These are phyloP conservation scores for Durio zibethinus DNA, from an alignment of 345 rosid genomes.

Conservation along the genomic window DNA sequence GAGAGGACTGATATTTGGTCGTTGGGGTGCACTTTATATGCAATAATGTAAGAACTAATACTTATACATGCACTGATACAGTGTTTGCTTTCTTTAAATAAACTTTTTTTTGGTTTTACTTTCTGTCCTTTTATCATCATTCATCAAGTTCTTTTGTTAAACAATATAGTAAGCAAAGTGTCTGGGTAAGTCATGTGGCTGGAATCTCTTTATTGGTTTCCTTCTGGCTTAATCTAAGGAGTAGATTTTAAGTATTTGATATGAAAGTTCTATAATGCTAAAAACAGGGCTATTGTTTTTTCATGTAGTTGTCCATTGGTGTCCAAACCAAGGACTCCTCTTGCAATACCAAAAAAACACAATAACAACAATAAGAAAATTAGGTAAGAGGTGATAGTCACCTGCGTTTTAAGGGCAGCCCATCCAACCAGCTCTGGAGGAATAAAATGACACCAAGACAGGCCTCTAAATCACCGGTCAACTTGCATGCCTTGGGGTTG, in stretches of 20 bases:
- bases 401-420: not conserved
- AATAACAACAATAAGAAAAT: not conserved
- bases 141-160: not conserved
- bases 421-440: not conserved
- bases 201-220: not conserved
- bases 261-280: not conserved
- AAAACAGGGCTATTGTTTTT: not conserved
- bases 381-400: not conserved
- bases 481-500: not conserved
- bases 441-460: not conserved
- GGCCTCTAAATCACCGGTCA: not conserved
- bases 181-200: not conserved
- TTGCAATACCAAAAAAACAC: not conserved
- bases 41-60: conserved; percentile 68
- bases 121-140: not conserved
- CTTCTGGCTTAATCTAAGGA: not conserved
- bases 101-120: not conserved
- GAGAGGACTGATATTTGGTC: conserved; percentile 99
- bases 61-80: not conserved
- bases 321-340: not conserved
- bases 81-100: not conserved
- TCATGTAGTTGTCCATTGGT: not conserved
- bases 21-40: conserved; percentile 94
- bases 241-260: not conserved
- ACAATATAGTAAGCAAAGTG: not conserved